Evolutionary conservation across 2,329 filamentous ascomycete species (phyloP).

Genomic region (Cladorrhinum sp.): DNA sequence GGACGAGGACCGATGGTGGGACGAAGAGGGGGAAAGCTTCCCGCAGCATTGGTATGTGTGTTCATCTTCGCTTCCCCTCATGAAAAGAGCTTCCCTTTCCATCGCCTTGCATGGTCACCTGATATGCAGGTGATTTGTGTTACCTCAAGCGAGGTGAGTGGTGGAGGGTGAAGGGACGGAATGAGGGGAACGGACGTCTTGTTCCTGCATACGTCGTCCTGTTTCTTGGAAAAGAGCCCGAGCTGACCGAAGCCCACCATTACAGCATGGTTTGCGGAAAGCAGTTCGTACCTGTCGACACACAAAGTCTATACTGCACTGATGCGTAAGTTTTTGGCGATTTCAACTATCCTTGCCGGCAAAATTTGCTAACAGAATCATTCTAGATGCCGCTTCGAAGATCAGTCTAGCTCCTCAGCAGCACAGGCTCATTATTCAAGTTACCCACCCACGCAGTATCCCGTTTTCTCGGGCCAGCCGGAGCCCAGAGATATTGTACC

Average conservation of each 20-base stretch:
- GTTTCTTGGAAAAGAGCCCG: constrained; percentile 16
- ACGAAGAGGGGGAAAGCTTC: constrained; percentile 61
- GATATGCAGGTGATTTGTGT: constrained; percentile 30
- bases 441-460: constrained; percentile 39
- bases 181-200: constrained; percentile 14
- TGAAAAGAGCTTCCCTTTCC: constrained; percentile 23
- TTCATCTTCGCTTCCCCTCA: constrained; percentile 24
- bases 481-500: constrained; percentile 63
- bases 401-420: constrained; percentile 42
- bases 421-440: constrained; percentile 29
- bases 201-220: constrained; percentile 34
- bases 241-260: constrained; percentile 30
- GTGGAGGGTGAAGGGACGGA: constrained; percentile 22
- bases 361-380: constrained; percentile 19
- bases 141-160: constrained; percentile 20
- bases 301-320: constrained; percentile 60
- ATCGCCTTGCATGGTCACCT: constrained; percentile 34
- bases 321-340: constrained; percentile 49
- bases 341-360: constrained; percentile 11
- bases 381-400: constrained; percentile 52
- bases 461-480: constrained; percentile 45
- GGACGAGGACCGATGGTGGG: constrained; percentile 48
- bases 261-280: constrained; percentile 65
- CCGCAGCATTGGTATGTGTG: constrained; percentile 61
- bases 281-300: constrained; percentile 59